Conservation (phyloP, 2,329 filamentous ascomycete genomes). For the Sporothrix brunneoviolacea region DNA sequence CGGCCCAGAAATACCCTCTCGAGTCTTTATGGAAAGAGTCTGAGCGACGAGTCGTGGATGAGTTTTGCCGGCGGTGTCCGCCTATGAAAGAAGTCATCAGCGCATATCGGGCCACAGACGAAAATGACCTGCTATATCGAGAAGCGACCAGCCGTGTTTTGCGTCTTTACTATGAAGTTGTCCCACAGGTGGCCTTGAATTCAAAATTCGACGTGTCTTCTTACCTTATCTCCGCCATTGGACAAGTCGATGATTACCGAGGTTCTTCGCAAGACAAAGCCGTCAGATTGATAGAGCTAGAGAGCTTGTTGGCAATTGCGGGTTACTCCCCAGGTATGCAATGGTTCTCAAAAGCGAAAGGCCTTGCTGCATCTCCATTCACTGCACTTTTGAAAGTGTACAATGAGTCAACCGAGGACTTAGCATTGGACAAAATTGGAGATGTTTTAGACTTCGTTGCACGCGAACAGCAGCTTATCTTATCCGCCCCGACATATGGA, state of each 20-base stretch:
- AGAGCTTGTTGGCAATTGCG: constrained; percentile 75
- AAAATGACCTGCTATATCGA: constrained; percentile 65
- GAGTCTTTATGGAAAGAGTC: constrained; percentile 60
- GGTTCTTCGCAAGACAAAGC: constrained; percentile 42
- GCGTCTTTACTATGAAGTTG: constrained; percentile 74
- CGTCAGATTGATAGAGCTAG: constrained; percentile 65
- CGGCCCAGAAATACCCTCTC: constrained; percentile 14
- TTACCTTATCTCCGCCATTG: constrained; percentile 62
- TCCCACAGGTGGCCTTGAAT: constrained; percentile 71
- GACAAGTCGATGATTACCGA: constrained; percentile 49
- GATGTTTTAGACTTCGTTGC: constrained; percentile 55
- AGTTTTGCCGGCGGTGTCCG: constrained; percentile 73
- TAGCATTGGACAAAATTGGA: constrained; percentile 45
- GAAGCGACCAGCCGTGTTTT: constrained; percentile 74
- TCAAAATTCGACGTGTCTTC: constrained; percentile 85
- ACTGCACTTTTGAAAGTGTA: constrained; percentile 60
- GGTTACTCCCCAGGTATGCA: constrained; percentile 75
- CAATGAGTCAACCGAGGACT: constrained; percentile 39
- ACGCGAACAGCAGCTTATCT: constrained; percentile 54
- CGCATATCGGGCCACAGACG: constrained; percentile 62
- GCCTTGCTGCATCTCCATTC: constrained; percentile 61
- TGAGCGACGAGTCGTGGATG: constrained; percentile 57
- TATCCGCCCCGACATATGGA: not conserved
- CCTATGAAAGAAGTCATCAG: constrained; percentile 73
- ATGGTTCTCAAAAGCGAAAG: constrained; percentile 76